Percentiles rank a stretch among this genome's conserved stretches.
Conservation (phyloP, 352 stramenopile species). For the Globisporangium megalacanthum region DNA sequence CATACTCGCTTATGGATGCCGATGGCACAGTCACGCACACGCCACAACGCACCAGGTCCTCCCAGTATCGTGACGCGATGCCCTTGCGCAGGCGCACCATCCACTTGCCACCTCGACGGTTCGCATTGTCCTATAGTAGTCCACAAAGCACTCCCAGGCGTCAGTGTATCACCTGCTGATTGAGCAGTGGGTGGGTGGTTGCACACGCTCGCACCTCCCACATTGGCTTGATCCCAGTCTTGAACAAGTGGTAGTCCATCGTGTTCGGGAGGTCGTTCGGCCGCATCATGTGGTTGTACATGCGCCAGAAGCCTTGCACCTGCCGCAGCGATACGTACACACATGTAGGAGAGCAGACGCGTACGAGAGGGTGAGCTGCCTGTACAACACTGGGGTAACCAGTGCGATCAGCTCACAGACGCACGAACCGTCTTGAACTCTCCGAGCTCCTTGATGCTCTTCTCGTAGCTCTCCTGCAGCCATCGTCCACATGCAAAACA, state of each 20-base stretch:
- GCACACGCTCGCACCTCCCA: slow-evolving; percentile 60
- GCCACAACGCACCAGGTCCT: slow-evolving; percentile 66
- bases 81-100: slow-evolving; percentile 92
- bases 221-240: slow-evolving; percentile 92
- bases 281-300: slow-evolving; percentile 92
- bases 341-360: background rate
- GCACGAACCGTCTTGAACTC: slow-evolving; percentile 85
- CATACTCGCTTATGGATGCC: too few species aligned
- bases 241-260: slow-evolving; percentile 93
- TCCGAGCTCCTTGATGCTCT: slow-evolving; percentile 91
- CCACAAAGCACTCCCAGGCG: background rate
- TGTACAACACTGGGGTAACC: background rate
- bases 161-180: background rate
- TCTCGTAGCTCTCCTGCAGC: slow-evolving; percentile 88
- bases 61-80: slow-evolving; percentile 89
- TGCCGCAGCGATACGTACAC: slow-evolving; percentile 7
- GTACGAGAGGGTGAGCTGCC: slow-evolving; percentile 1
- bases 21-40: background rate
- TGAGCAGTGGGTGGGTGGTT: background rate
- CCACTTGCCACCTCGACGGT: slow-evolving; percentile 90
- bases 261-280: slow-evolving; percentile 88
- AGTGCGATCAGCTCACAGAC: too few species aligned
- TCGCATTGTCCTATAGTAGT: slow-evolving; percentile 55
- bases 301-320: slow-evolving; percentile 91
- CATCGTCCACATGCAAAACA: background rate